Evolutionary conservation across 164 flowering plant species (phyloP).

Genomic region (Magnolia kwangsiensis): DNA sequence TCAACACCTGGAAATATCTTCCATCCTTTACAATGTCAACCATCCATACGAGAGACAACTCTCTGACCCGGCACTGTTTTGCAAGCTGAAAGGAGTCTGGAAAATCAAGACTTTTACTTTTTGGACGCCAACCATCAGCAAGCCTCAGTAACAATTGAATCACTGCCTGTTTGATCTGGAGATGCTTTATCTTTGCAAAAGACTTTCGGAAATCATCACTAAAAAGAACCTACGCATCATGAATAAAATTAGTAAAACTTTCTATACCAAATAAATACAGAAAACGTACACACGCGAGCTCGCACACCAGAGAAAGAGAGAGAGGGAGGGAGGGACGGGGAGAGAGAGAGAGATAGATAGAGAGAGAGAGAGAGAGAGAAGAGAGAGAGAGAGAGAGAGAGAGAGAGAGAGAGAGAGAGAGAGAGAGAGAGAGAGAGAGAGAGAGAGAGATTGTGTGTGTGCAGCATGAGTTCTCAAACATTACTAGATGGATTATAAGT

Average conservation of each 20-base stretch:
- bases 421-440: too few relatives aligned
- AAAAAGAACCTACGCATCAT: conserved; percentile 30
- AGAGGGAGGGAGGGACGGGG: too few relatives aligned
- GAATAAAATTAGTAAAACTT: background rate
- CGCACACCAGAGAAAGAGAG: background rate
- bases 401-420: too few relatives aligned
- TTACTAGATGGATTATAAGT: too few relatives aligned
- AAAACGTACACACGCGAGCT: background rate
- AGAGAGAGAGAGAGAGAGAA: background rate
- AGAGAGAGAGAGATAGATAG: too few relatives aligned
- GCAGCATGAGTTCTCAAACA: background rate
- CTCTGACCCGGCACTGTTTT: conserved; percentile 26
- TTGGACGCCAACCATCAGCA: conserved; percentile 42
- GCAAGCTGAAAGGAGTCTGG: conserved; percentile 25
- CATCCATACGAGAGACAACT: conserved; percentile 32
- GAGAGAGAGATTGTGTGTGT: background rate
- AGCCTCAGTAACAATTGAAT: conserved; percentile 30
- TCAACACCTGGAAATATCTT: conserved; percentile 33
- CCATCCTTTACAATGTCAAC: conserved; percentile 27
- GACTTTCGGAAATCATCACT: conserved; percentile 31
- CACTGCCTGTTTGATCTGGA: conserved; percentile 16
- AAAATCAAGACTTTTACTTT: background rate
- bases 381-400: background rate
- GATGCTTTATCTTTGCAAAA: conserved; percentile 11
- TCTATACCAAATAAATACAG: background rate